Evolutionary conservation across 805 yeast species (phyloP).

Genomic region (Schwanniomyces pseudopolymorphus): DNA sequence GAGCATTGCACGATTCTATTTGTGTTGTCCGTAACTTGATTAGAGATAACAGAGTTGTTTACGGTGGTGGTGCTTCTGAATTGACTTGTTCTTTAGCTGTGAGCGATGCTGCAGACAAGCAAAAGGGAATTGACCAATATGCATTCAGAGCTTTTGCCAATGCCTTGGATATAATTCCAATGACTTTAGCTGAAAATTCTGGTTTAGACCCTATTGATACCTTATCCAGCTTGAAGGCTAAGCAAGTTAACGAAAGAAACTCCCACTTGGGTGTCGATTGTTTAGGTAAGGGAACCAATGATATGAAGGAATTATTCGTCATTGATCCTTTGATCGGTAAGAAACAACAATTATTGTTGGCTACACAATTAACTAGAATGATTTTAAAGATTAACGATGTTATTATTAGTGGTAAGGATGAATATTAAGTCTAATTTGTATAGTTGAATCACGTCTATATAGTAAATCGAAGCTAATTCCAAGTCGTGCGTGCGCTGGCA

Average conservation of each 20-base stretch:
- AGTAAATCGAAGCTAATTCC: neutral
- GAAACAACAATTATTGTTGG: constrained; percentile 91
- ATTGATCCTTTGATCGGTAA: constrained; percentile 97
- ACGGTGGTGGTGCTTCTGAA: constrained; percentile 99
- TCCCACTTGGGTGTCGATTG: constrained; percentile 90
- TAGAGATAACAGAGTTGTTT: constrained; percentile 90
- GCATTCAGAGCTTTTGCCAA: constrained; percentile 93
- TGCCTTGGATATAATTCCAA: constrained; percentile 89
- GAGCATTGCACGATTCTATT: constrained; percentile 94
- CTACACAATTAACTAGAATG: constrained; percentile 98
- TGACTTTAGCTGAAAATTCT: constrained; percentile 95
- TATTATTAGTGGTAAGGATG: constrained; percentile 84
- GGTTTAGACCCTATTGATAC: constrained; percentile 94
- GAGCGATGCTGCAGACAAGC: constrained; percentile 86
- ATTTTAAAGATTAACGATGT: constrained; percentile 95
- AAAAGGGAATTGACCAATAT: constrained; percentile 94
- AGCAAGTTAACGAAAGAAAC: constrained; percentile 72
- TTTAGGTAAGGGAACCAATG: constrained; percentile 81
- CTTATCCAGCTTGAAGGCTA: constrained; percentile 76
- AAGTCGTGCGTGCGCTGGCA: neutral
- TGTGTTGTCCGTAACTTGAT: constrained; percentile 97
- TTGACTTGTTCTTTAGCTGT: constrained; percentile 90
- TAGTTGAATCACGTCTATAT: neutral
- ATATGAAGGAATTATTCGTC: constrained; percentile 92
- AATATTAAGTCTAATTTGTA: constrained; percentile 37